phyloP scores from a whole-genome alignment of 129 eudicot genomes.

The Helianthus tuberosus region DNA sequence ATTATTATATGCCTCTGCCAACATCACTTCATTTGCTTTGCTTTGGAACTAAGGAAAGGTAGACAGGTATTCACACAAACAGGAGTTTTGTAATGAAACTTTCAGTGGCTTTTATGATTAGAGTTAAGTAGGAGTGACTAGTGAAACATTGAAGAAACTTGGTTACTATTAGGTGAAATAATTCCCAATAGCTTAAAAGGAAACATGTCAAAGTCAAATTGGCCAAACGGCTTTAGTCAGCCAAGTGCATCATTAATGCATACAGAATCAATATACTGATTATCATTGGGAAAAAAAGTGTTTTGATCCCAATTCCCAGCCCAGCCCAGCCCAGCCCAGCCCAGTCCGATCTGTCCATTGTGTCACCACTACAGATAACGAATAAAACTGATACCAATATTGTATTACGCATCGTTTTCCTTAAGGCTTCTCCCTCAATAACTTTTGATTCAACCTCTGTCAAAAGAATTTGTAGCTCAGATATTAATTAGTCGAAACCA shows the following conservation, averaged over 20 bases:
- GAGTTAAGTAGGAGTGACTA: too few relatives aligned
- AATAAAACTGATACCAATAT: constrained; percentile 58
- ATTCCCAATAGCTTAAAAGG: background rate
- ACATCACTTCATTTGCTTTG: background rate
- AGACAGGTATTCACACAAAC: background rate
- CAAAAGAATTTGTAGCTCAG: constrained; percentile 61
- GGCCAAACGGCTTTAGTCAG: background rate
- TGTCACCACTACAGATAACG: background rate
- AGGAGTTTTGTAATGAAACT: background rate
- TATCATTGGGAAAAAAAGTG: too few relatives aligned
- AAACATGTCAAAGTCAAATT: background rate
- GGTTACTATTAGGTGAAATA: too few relatives aligned
- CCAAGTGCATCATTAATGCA: too few relatives aligned
- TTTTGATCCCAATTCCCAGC: too few relatives aligned
- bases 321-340: too few relatives aligned
- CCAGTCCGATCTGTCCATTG: too few relatives aligned
- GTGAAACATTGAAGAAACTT: too few relatives aligned
- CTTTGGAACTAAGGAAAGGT: background rate
- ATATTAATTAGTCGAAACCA: constrained; percentile 30
- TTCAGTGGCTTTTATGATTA: too few relatives aligned
- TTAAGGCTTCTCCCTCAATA: constrained; percentile 81
- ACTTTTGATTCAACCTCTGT: constrained; percentile 80
- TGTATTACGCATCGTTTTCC: constrained; percentile 90
- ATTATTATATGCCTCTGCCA: too few relatives aligned
- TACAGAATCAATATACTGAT: too few relatives aligned